A percentile compares a stretch with the other conserved stretches of the same genome.
Conservation (phyloP, 192 early-diverging fungal genomes). For the Entomortierella chlamydospora region DNA sequence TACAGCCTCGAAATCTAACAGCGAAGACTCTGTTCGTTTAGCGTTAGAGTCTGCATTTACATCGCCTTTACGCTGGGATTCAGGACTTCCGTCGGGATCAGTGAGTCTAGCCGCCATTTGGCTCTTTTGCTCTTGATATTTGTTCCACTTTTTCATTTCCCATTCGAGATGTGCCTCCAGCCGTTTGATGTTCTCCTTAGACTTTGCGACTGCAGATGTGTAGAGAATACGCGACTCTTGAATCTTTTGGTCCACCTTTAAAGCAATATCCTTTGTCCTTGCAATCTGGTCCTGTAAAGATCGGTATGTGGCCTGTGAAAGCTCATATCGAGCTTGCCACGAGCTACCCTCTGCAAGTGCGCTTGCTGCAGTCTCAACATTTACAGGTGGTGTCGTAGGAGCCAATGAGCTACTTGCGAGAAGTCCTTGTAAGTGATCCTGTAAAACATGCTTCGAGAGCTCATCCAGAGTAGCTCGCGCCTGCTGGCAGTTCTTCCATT, state of each 20-base stretch:
- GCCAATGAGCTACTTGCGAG: neutral
- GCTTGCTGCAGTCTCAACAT: neutral
- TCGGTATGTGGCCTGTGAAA: slow-evolving; percentile 5
- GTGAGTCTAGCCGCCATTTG: slow-evolving; percentile 5
- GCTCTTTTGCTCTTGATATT: slow-evolving; percentile 20
- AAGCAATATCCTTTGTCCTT: neutral
- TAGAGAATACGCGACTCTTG: slow-evolving; percentile 10
- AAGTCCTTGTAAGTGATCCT: slow-evolving; percentile 9
- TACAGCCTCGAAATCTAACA: neutral
- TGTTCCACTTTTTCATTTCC: slow-evolving; percentile 44
- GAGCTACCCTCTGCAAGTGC: neutral
- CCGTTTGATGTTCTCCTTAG: slow-evolving; percentile 28
- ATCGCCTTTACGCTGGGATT: neutral
- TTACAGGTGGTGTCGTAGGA: neutral
- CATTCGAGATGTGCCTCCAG: slow-evolving; percentile 42
- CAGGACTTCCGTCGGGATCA: neutral
- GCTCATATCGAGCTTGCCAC: neutral
- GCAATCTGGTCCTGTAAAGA: slow-evolving; percentile 10
- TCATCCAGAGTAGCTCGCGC: slow-evolving; percentile 4
- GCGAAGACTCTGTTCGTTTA: too few relatives aligned
- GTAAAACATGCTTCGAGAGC: slow-evolving; percentile 23
- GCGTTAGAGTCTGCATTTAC: neutral
- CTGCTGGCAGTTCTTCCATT: slow-evolving; percentile 24
- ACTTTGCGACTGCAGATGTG: slow-evolving; percentile 2
- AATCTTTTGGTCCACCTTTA: slow-evolving; percentile 8